Evolutionary conservation across 2,329 filamentous ascomycete species (phyloP).

Genomic region (Macroventuria anomochaeta): DNA sequence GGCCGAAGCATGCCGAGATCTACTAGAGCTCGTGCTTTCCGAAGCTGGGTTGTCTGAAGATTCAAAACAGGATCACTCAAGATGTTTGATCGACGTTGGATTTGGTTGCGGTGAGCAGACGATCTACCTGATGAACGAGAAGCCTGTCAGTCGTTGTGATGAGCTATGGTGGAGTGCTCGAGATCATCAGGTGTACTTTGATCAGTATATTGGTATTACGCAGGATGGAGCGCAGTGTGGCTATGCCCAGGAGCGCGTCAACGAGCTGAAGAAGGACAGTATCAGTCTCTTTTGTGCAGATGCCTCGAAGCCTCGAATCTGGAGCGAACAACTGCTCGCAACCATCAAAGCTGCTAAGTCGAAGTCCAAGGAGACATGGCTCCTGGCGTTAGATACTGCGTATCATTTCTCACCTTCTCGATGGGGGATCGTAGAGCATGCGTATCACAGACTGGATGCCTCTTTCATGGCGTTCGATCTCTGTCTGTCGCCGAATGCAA

Average conservation of each 20-base stretch:
- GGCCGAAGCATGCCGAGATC: conserved; percentile 58
- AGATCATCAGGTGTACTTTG: conserved; percentile 15
- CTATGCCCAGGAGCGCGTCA: conserved; percentile 34
- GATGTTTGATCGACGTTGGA: conserved; percentile 59
- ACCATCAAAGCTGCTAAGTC: conserved; percentile 11
- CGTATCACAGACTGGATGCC: conserved; percentile 52
- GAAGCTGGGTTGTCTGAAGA: conserved; percentile 49
- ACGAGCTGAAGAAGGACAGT: conserved; percentile 6
- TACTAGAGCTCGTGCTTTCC: conserved; percentile 57
- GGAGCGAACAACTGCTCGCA: conserved; percentile 43
- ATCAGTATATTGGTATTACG: conserved; percentile 61
- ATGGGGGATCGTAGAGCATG: conserved; percentile 54
- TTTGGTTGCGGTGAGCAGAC: conserved; percentile 67
- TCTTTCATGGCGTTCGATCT: conserved; percentile 65
- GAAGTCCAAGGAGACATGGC: conserved; percentile 51
- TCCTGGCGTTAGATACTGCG: conserved; percentile 63
- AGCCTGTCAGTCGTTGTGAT: conserved; percentile 21
- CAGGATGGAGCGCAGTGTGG: conserved; percentile 56
- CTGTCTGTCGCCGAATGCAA: conserved; percentile 42
- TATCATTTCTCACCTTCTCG: conserved; percentile 65
- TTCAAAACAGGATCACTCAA: conserved; percentile 1
- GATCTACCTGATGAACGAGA: conserved; percentile 49
- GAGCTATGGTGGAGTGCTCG: conserved; percentile 25
- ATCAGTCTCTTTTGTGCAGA: conserved; percentile 58
- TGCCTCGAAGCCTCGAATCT: conserved; percentile 56